Percentiles rank a stretch among this genome's conserved stretches.
Conservation (phyloP, 2,329 filamentous ascomycete species). For the Pyricularia sp. region DNA sequence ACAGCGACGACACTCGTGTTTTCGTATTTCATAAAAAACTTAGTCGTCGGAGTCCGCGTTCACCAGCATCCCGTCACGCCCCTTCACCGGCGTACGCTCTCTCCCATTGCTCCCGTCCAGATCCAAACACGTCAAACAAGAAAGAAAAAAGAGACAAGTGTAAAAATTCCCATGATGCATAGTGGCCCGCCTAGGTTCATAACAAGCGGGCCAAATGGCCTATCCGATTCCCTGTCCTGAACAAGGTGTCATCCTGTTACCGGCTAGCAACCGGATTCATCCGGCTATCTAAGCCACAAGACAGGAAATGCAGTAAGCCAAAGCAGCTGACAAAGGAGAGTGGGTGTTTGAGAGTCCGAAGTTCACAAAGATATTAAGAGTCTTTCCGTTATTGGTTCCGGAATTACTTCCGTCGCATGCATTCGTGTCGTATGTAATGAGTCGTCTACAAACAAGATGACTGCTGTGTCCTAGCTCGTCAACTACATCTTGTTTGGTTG, state of each 20-base stretch:
- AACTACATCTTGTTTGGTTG: not conserved
- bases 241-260: not conserved
- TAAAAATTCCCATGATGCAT: not conserved
- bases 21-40: not conserved
- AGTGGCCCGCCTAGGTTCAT: conserved; percentile 1
- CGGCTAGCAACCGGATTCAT: not conserved
- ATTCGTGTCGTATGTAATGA: not conserved
- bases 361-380: not conserved
- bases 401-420: not conserved
- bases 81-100: not conserved
- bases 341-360: not conserved
- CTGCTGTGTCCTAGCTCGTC: not conserved
- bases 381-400: not conserved
- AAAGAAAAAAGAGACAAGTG: not conserved
- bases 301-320: not conserved
- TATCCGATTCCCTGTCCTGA: not conserved
- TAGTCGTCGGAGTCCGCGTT: conserved; percentile 8
- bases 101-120: not conserved
- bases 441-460: not conserved
- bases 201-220: not conserved
- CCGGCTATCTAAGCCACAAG: not conserved
- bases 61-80: not conserved
- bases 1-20: not conserved
- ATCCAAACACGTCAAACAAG: not conserved
- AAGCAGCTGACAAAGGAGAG: not conserved